A percentile compares a stretch with the other conserved stretches of the same genome.
These are phyloP conservation scores for Pseudogymnoascus sp. DNA, from an alignment of 2,329 filamentous ascomycete genomes.

Conservation along the genomic window DNA sequence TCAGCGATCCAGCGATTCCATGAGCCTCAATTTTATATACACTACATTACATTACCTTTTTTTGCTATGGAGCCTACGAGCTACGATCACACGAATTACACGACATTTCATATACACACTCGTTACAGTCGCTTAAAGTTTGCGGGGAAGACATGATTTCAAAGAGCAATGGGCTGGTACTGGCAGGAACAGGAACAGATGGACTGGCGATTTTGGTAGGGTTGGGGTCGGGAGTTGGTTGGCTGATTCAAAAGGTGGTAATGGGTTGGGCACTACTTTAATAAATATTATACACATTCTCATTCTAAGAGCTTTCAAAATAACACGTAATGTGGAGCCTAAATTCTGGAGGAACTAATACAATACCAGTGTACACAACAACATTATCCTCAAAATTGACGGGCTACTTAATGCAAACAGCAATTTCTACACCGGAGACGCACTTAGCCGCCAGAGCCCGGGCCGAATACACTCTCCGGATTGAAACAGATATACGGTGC, in stretches of 20 bases:
- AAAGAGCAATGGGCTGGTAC: not conserved
- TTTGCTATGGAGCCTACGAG: not conserved
- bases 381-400: no score
- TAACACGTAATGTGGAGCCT: not conserved
- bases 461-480: no score
- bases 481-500: no score
- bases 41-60: not conserved
- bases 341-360: no score
- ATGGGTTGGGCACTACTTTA: not conserved
- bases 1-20: not conserved
- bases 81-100: not conserved
- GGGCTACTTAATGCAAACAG: no score
- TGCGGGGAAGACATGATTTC: not conserved
- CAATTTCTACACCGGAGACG: no score
- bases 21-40: not conserved
- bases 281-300: not conserved
- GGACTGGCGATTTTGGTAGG: not conserved
- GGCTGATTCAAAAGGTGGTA: not conserved
- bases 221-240: not conserved
- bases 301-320: not conserved
- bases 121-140: not conserved
- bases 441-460: no score
- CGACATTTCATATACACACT: constrained; percentile 5
- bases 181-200: constrained; percentile 2
- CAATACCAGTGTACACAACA: no score